Conservation (phyloP, 768 basidiomycete species). For the Lentinus tigrinus region DNA sequence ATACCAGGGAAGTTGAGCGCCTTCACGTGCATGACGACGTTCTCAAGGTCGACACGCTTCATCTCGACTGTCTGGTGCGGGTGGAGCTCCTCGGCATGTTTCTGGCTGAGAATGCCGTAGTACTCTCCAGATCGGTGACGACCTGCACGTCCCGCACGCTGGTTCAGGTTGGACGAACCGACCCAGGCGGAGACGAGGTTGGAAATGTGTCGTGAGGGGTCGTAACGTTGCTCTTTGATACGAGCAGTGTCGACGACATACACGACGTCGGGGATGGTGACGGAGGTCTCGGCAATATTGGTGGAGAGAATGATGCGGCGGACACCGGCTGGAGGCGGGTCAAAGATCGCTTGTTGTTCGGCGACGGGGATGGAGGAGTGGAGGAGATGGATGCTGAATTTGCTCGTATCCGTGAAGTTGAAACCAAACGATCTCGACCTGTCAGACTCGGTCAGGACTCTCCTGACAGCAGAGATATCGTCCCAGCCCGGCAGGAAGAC, state of each 20-base stretch:
- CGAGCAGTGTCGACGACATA: conserved; percentile 90
- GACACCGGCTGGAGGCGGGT: conserved; percentile 72
- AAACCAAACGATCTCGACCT: conserved; percentile 49
- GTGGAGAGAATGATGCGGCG: conserved; percentile 90
- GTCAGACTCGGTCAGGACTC: conserved; percentile 49
- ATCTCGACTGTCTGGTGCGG: conserved; percentile 93
- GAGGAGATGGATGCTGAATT: conserved; percentile 73
- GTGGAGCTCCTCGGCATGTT: conserved; percentile 57
- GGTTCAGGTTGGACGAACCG: conserved; percentile 85
- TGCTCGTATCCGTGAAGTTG: conserved; percentile 55
- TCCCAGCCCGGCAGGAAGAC: conserved; percentile 95
- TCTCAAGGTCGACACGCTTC: conserved; percentile 86
- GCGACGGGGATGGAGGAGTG: conserved; percentile 88
- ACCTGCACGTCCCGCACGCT: conserved; percentile 90
- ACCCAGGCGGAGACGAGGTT: conserved; percentile 90
- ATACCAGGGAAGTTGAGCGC: conserved; percentile 86
- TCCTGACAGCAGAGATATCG: conserved; percentile 76
- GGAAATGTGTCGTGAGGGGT: conserved; percentile 85
- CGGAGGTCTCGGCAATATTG: conserved; percentile 93
- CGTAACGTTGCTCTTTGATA: conserved; percentile 87
- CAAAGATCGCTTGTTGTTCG: conserved; percentile 89
- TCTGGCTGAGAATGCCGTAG: conserved; percentile 74
- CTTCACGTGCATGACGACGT: conserved; percentile 96
- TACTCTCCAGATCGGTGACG: conserved; percentile 91
- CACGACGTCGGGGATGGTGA: conserved; percentile 94